Evolutionary conservation across 305 asterid species (phyloP).

Genomic region (Solanum hybrid): DNA sequence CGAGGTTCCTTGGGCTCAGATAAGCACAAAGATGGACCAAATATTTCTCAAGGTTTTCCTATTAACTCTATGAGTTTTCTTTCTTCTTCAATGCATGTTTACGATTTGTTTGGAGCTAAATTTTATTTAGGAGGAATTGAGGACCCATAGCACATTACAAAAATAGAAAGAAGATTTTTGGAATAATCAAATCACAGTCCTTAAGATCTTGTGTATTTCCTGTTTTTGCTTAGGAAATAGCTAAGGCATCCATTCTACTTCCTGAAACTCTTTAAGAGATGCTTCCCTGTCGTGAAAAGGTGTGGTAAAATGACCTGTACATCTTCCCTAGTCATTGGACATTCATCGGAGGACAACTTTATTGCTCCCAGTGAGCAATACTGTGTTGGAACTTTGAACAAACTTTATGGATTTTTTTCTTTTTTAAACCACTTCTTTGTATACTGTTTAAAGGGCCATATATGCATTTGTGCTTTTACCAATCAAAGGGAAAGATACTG

Average conservation of each 20-base stretch:
- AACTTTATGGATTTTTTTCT: background rate
- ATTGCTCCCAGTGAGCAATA: background rate
- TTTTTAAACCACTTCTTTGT: background rate
- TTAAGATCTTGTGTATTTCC: background rate
- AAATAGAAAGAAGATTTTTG: background rate
- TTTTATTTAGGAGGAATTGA: background rate
- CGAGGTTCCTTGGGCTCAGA: slow-evolving; percentile 39
- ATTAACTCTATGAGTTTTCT: slow-evolving; percentile 1
- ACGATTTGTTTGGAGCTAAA: background rate
- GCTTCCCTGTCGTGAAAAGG: background rate
- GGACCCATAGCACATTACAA: background rate
- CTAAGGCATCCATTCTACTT: background rate
- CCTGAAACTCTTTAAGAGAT: background rate
- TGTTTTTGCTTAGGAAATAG: background rate
- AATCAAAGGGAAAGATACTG: background rate
- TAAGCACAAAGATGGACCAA: slow-evolving; percentile 43
- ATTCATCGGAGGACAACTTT: background rate
- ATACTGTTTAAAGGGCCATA: background rate
- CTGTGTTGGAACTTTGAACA: background rate
- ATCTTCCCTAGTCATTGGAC: background rate
- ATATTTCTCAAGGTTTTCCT: slow-evolving; percentile 55
- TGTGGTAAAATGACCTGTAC: background rate
- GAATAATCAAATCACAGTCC: background rate
- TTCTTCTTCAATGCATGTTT: background rate
- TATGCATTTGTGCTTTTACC: background rate